Percentiles rank a stretch among this genome's conserved stretches.
These are phyloP conservation scores for Novakomyces olei DNA, from an alignment of 805 yeast species.

Conservation along the genomic window DNA sequence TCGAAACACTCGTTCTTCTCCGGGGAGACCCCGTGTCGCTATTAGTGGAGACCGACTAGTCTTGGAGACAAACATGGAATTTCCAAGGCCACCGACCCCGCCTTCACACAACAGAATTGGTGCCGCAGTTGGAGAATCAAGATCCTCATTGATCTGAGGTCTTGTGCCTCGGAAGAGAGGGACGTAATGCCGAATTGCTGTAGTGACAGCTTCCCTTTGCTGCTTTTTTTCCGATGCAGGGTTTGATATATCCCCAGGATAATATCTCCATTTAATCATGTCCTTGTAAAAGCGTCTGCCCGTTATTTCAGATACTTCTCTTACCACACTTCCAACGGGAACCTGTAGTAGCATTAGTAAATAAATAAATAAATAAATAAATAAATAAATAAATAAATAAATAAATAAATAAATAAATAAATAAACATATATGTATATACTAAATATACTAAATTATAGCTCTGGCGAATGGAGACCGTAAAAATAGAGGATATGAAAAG, in stretches of 20 bases:
- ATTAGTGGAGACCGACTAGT: slow-evolving; percentile 77
- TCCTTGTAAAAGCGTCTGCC: too few relatives aligned
- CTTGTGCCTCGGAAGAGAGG: not conserved
- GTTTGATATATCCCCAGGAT: not conserved
- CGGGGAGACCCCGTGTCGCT: slow-evolving; percentile 55
- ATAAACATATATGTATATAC: too few relatives aligned
- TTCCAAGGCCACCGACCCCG: slow-evolving; percentile 88
- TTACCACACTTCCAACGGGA: too few relatives aligned
- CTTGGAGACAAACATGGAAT: slow-evolving; percentile 77
- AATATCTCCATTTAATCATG: not conserved
- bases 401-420: too few relatives aligned
- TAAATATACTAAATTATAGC: too few relatives aligned
- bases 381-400: too few relatives aligned
- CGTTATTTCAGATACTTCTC: too few relatives aligned
- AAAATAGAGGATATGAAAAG: too few relatives aligned
- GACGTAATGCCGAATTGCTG: not conserved
- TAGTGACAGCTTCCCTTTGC: not conserved
- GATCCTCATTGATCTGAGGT: slow-evolving; percentile 6
- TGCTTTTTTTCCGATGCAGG: not conserved
- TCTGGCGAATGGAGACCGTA: too few relatives aligned
- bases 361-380: too few relatives aligned
- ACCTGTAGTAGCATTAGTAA: too few relatives aligned
- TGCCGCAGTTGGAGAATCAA: slow-evolving; percentile 27
- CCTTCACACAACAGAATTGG: slow-evolving; percentile 60
- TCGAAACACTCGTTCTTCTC: slow-evolving; percentile 41